phyloP scores from a whole-genome alignment of 2,329 filamentous ascomycete species.

The Fusarium neocosmosporiellum region DNA sequence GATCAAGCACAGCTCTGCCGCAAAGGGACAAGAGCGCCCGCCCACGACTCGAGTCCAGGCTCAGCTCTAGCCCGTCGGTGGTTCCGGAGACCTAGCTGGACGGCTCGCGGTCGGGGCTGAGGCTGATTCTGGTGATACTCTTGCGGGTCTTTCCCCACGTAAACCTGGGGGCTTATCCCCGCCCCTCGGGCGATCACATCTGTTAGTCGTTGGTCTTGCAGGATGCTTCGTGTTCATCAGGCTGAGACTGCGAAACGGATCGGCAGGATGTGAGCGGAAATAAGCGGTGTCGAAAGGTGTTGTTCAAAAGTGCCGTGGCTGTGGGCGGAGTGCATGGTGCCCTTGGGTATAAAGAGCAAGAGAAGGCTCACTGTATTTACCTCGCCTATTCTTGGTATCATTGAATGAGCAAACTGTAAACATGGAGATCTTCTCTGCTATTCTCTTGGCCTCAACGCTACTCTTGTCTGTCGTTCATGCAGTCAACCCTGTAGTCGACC shows the following conservation, averaged over 20 bases:
- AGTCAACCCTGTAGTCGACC: constrained; percentile 58
- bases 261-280: not conserved
- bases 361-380: not conserved
- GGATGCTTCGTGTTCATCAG: not conserved
- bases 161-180: not conserved
- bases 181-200: not conserved
- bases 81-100: not conserved
- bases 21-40: not conserved
- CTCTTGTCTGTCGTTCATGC: constrained; percentile 18
- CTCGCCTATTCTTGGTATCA: not conserved
- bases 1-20: not conserved
- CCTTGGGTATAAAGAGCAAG: not conserved
- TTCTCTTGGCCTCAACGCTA: constrained; percentile 9
- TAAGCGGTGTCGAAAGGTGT: not conserved
- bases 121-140: not conserved
- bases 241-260: not conserved
- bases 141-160: constrained; percentile 1
- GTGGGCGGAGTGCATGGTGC: not conserved
- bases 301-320: not conserved
- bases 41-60: not conserved
- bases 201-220: not conserved
- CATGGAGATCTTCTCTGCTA: constrained; percentile 3
- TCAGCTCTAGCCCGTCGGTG: not conserved
- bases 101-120: not conserved
- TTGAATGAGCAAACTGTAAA: not conserved